Conservation (phyloP, 208 protist genomes). For the Leishmania braziliensis region DNA sequence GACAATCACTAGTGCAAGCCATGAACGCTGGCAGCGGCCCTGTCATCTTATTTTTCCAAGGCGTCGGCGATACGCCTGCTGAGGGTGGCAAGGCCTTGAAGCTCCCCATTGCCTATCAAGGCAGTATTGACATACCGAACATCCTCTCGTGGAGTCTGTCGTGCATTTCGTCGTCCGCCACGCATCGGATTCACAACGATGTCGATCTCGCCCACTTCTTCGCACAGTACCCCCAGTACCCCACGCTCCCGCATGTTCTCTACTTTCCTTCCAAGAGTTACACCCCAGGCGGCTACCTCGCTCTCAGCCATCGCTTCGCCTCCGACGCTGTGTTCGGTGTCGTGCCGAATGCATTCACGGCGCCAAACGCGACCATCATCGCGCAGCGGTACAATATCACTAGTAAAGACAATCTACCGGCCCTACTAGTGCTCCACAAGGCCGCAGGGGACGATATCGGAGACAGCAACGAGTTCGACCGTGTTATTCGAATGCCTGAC, state of each 20-base stretch:
- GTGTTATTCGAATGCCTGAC: conserved; percentile 22
- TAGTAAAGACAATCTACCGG: conserved; percentile 29
- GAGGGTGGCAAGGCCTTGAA: conserved; percentile 20
- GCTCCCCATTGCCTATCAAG: conserved; percentile 27
- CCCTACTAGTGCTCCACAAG: conserved; percentile 35
- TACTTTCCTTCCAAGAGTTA: conserved; percentile 39
- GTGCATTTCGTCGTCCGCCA: conserved; percentile 29
- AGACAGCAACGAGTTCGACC: conserved; percentile 19
- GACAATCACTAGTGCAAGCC: conserved; percentile 9
- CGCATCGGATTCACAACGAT: conserved; percentile 41
- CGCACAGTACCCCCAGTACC: conserved; percentile 29
- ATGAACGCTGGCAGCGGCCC: neutral
- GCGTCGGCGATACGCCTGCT: conserved; percentile 20
- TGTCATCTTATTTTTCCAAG: conserved; percentile 42
- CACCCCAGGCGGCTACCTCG: conserved; percentile 29
- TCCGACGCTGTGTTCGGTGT: conserved; percentile 49
- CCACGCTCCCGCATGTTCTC: conserved; percentile 41
- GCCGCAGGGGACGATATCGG: conserved; percentile 2
- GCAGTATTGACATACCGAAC: conserved; percentile 8
- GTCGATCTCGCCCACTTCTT: conserved; percentile 40
- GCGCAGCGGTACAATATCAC: conserved; percentile 42
- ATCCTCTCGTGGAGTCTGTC: conserved; percentile 38
- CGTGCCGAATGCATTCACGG: conserved; percentile 34
- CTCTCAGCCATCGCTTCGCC: conserved; percentile 33
- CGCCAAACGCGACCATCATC: conserved; percentile 5